These are phyloP conservation scores for Vitis hybrid DNA, from an alignment of 177 flowering plant genomes.

Conservation along the genomic window DNA sequence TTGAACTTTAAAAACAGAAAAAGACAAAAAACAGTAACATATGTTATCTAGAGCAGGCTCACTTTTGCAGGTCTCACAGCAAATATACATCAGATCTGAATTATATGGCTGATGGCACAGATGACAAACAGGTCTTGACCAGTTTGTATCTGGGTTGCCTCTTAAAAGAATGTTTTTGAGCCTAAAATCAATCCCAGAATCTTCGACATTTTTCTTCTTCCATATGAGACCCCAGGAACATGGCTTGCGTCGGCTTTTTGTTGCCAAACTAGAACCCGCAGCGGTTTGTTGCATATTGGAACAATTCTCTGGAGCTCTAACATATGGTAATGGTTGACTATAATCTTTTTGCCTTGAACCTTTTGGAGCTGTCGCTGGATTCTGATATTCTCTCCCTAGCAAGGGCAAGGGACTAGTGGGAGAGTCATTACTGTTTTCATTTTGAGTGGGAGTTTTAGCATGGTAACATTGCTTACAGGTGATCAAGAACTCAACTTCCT, in stretches of 20 bases:
- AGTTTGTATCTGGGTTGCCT: conserved; percentile 33
- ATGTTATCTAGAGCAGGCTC: conserved; percentile 28
- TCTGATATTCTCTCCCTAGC: conserved; percentile 38
- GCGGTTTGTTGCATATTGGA: conserved; percentile 23
- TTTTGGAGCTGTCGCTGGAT: conserved; percentile 19
- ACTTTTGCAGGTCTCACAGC: conserved; percentile 76
- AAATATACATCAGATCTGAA: conserved; percentile 67
- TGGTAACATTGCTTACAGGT: conserved; percentile 67
- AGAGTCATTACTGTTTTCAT: conserved; percentile 28
- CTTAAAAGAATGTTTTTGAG: conserved; percentile 48
- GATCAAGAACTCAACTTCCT: conserved; percentile 29
- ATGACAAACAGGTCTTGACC: conserved; percentile 42
- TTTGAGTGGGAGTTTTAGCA: conserved; percentile 20
- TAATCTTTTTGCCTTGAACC: conserved; percentile 20
- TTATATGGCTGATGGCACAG: conserved; percentile 69
- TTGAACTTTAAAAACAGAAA: background rate
- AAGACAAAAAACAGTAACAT: no score
- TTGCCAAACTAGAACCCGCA: conserved; percentile 24
- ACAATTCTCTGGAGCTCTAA: conserved; percentile 22
- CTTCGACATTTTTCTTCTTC: conserved; percentile 58
- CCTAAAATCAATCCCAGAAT: conserved; percentile 56
- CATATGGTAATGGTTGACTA: conserved; percentile 24
- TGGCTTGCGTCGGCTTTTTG: conserved; percentile 24
- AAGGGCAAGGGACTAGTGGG: conserved; percentile 48
- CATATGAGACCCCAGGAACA: conserved; percentile 69